Base-by-base conservation (phyloP, 2,329 filamentous ascomycete genomes). In the Botrytis deweyae region DNA sequence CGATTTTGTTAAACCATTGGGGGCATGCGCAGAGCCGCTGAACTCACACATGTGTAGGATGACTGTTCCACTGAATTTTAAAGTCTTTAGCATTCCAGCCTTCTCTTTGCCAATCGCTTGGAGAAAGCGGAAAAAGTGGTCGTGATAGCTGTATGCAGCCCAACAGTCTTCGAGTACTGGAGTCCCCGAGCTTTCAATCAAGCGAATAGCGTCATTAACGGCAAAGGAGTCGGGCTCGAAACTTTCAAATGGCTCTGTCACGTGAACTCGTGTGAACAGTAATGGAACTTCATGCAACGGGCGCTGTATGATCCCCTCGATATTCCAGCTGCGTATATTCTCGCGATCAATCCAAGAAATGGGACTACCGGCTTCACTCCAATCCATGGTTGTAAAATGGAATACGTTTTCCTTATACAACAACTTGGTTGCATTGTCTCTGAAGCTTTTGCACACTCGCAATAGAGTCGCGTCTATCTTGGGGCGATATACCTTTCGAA, bases 241-340 rank as follows among this genome's bases (percentile, higher is more conserved):
- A 20, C 10, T 38, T 1, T 4, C 12, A 62, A 22, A 40, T 33
- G 36, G 59, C 59, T 10, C 1, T 62, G 12, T 16, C 6, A 9
- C 18, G 16, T 16, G 5, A 4, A 5, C 0, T 14, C 3, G 4
- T n/a, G n/a, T 14, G 0, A 44, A 1, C 1, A n/a, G 9, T 58
- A 25, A 3, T 9, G 36, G 16, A 6, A 22, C 0, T 29, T 70
- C 55, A 16, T 14, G 0, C 5, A 38, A 38, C 20, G 10, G 22
- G 20, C 20, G 4, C 20, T 61, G 58, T 12, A 1, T 5, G 9
- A 18, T 16, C 16, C 0, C 18, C 16, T 44, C 18, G 6, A 44
- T 0, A 18, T 42, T 18, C 42, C 4, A 6, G 42, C 16, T 18
- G 14, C 42, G 42, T 18, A 12, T 2, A 10, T 58, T 36, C 12